These are phyloP conservation scores for Zoysia japonica DNA, from an alignment of 176 grass and related monocot genomes.

Conservation along the genomic window DNA sequence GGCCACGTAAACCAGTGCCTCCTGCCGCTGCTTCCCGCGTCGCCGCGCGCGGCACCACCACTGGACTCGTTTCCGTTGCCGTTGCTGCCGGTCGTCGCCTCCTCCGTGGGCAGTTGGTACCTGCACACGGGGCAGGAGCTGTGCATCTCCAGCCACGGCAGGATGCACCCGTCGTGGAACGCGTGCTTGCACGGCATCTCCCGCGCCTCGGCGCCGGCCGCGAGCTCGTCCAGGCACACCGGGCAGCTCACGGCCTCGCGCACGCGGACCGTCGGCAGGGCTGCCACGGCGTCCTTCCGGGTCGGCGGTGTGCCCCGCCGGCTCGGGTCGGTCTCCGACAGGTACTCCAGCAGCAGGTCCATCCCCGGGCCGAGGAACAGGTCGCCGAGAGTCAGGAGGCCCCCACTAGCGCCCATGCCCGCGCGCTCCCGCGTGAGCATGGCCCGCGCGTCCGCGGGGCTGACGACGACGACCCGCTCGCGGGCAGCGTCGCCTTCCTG, in stretches of 20 bases:
- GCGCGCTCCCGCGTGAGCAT: conserved; percentile 28
- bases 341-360: conserved; percentile 77
- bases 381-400: conserved; percentile 53
- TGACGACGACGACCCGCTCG: conserved; percentile 43
- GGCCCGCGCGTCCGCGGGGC: conserved; percentile 41
- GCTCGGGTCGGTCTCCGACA: conserved; percentile 61
- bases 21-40: conserved; percentile 38
- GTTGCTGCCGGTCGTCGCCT: background rate
- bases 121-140: conserved; percentile 92
- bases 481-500: conserved; percentile 41
- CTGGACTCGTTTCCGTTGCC: background rate
- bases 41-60: conserved; percentile 30
- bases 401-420: conserved; percentile 24
- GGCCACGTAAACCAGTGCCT: conserved; percentile 64
- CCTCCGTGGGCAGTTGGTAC: conserved; percentile 66
- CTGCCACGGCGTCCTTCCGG: conserved; percentile 66
- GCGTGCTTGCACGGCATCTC: conserved; percentile 87
- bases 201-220: conserved; percentile 54
- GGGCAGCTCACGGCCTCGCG: conserved; percentile 54
- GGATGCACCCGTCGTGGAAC: conserved; percentile 73
- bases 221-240: conserved; percentile 82
- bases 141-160: conserved; percentile 86
- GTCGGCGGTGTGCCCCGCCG: conserved; percentile 63
- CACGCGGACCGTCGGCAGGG: conserved; percentile 60
- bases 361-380: conserved; percentile 69